Evolutionary conservation across 768 basidiomycete genomes (phyloP).

Genomic region (Leccinum olivaceopallidum): DNA sequence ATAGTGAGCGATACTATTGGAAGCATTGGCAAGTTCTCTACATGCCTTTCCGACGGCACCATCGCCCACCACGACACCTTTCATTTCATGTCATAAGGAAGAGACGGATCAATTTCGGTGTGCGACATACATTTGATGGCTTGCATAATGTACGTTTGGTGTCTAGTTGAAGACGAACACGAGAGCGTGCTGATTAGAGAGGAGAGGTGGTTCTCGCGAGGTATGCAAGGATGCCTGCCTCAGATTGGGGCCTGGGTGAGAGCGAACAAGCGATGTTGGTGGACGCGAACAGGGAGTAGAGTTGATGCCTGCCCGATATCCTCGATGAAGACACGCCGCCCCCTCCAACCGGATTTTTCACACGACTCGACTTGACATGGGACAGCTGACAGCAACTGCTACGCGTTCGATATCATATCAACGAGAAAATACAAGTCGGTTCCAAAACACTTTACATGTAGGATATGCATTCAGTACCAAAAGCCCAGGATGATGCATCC

Average conservation of each 20-base stretch:
- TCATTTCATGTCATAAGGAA: conserved; percentile 33
- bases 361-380: conserved; percentile 16
- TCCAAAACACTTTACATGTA: conserved; percentile 37
- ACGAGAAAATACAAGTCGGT: conserved; percentile 27
- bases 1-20: conserved; percentile 15
- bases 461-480: conserved; percentile 23
- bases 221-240: conserved; percentile 7
- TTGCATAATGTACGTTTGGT: conserved; percentile 56
- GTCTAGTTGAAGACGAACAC: conserved; percentile 17
- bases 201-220: conserved; percentile 11
- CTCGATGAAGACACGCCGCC: conserved; percentile 27
- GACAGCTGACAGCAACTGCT: conserved; percentile 10
- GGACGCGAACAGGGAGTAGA: conserved; percentile 20
- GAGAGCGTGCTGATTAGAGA: conserved; percentile 15
- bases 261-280: conserved; percentile 2
- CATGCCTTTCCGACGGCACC: conserved; percentile 97
- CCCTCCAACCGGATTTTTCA: conserved; percentile 20
- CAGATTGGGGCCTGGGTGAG: neutral
- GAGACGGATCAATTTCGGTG: conserved; percentile 11
- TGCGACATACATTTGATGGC: conserved; percentile 82
- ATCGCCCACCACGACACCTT: conserved; percentile 98
- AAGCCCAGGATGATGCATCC: conserved; percentile 10
- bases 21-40: conserved; percentile 14
- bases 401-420: conserved; percentile 1
- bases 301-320: conserved; percentile 31